These are phyloP conservation scores for Acidomyces sp. DNA, from an alignment of 495 filamentous ascomycete genomes.

Conservation along the genomic window DNA sequence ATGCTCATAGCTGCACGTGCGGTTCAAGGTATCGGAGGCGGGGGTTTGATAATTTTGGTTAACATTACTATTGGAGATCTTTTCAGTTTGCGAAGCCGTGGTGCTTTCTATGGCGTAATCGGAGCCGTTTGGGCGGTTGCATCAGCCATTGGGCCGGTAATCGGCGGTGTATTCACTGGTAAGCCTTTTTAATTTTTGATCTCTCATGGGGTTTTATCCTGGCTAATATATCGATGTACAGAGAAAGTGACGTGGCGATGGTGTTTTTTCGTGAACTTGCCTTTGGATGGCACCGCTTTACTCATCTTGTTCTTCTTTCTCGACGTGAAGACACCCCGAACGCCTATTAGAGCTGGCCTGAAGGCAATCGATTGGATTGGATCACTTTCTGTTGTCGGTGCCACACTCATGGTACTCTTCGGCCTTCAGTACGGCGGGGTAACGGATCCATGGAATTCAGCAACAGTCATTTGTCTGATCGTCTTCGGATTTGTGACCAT, in stretches of 20 bases:
- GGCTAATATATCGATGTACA: too few relatives aligned
- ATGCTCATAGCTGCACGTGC: conserved; percentile 67
- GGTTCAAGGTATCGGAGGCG: conserved; percentile 73
- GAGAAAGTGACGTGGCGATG: conserved; percentile 6
- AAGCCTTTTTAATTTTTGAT: conserved; percentile 27
- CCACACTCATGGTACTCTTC: conserved; percentile 69
- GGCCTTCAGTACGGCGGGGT: conserved; percentile 69
- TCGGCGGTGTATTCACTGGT: conserved; percentile 32
- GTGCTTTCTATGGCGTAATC: conserved; percentile 31
- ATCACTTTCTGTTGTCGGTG: conserved; percentile 52
- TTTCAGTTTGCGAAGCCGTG: conserved; percentile 51
- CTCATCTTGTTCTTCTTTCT: conserved; percentile 56
- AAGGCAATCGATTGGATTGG: conserved; percentile 68
- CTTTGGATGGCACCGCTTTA: conserved; percentile 58
- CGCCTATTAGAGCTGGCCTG: conserved; percentile 54
- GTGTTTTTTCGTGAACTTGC: conserved; percentile 40
- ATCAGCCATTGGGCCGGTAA: conserved; percentile 29
- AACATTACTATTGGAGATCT: conserved; percentile 75
- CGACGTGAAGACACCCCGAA: conserved; percentile 62
- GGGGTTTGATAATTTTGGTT: conserved; percentile 65
- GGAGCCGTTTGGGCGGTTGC: conserved; percentile 34
- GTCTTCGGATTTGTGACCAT: conserved; percentile 57
- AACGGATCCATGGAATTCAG: conserved; percentile 59
- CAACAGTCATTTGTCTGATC: conserved; percentile 64
- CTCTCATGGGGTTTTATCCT: too few relatives aligned